phyloP scores from a whole-genome alignment of 2,329 filamentous ascomycete genomes.

The Trichoderma afroharzianum region DNA sequence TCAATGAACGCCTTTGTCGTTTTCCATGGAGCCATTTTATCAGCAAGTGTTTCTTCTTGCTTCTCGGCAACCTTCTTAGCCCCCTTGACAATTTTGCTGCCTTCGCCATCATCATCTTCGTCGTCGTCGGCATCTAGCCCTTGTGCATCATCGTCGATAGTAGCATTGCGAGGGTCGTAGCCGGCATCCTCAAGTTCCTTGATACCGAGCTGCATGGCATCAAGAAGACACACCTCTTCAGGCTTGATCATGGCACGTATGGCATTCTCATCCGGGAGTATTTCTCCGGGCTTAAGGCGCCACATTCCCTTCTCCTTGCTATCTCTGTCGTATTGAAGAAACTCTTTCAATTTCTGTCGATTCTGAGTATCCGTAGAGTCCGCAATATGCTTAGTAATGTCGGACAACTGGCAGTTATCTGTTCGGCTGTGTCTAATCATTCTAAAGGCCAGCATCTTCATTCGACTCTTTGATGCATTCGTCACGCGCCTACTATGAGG shows the following conservation, averaged over 20 bases:
- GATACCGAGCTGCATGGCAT: slow-evolving; percentile 94
- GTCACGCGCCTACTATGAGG: slow-evolving; percentile 94
- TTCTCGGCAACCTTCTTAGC: slow-evolving; percentile 46
- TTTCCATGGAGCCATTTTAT: slow-evolving; percentile 92
- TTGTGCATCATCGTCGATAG: slow-evolving; percentile 61
- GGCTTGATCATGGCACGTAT: slow-evolving; percentile 89
- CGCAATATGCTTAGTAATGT: slow-evolving; percentile 87
- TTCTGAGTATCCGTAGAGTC: slow-evolving; percentile 95
- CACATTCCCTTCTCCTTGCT: slow-evolving; percentile 68
- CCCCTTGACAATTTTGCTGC: slow-evolving; percentile 37
- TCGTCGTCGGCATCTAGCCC: slow-evolving; percentile 59
- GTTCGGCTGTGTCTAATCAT: slow-evolving; percentile 75
- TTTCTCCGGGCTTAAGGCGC: slow-evolving; percentile 70
- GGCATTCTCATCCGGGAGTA: slow-evolving; percentile 72
- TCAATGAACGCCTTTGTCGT: slow-evolving; percentile 96
- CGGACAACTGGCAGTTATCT: slow-evolving; percentile 67
- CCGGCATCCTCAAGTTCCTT: slow-evolving; percentile 90
- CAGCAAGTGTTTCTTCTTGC: slow-evolving; percentile 69
- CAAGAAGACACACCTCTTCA: slow-evolving; percentile 89
- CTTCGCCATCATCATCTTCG: slow-evolving; percentile 44
- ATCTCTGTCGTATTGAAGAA: slow-evolving; percentile 85
- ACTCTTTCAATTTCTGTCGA: slow-evolving; percentile 94
- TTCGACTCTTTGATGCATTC: slow-evolving; percentile 90
- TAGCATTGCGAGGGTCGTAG: slow-evolving; percentile 64
- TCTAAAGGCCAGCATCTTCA: slow-evolving; percentile 93